Evolutionary conservation across 78 protist species (phyloP), one percentile per base, ranked within the genome.

Genomic region (Guillardia theta): DNA sequence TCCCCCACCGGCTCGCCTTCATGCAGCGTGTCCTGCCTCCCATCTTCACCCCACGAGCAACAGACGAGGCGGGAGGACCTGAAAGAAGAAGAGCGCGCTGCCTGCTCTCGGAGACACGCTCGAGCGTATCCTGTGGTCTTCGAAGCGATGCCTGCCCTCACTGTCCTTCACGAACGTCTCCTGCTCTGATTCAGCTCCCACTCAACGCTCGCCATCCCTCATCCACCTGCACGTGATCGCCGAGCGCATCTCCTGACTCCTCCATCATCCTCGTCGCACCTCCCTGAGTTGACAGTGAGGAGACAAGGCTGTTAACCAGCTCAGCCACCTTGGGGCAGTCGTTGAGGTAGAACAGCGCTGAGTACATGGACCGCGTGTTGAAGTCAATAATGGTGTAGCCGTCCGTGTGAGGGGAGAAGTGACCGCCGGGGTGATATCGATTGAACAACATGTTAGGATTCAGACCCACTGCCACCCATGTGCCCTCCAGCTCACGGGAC

Each of bases 371-470:
- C 30, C 90, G 90, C 10, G 18, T 44, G 50, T 80, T 80, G 50
- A n/a, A 44, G 50, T 80, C 90, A 36, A 80, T 22, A 37, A 80
- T n/a, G 33, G 90, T 80, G 90, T 80, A 44, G 19, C 90, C 90
- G 8, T 80, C 90, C 33, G 90, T 80, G 50, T 80, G 90, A 2
- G 90, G 90, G 19, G 90, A 80, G 33, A 80, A 80, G 50, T 80
- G 90, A 12, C 90, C 90, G 37, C 90, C 90, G 12, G 88, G 45
- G 4, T 43, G 46, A 44, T 80, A 80, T 22, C 90, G 90, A 48
- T 39, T 44, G 48, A 80, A 80, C 12, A 80, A 30, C 90, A 80
- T 80, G 50, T 80, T 80, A n/a, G 90, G 33, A 6, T 80, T 80
- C 46, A 80, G 22, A 9, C 90, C 90, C 6, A 39, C 9, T 1